Conservation (phyloP, 768 basidiomycete species). For the Podaxis mareebaensis region DNA sequence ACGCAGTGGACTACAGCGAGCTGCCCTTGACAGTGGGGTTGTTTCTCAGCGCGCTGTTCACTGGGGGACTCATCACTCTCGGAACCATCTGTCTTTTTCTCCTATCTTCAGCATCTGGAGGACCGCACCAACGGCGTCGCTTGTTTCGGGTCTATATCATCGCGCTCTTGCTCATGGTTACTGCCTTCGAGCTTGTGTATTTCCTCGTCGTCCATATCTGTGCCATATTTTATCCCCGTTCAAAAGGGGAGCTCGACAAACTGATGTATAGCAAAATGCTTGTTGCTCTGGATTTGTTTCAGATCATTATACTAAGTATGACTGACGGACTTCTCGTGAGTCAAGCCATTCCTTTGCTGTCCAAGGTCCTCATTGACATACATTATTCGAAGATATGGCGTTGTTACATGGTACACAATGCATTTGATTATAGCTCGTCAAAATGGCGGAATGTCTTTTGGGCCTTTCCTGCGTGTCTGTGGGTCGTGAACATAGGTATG, state of each 20-base stretch:
- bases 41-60: neutral
- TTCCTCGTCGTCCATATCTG: neutral
- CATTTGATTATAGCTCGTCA: neutral
- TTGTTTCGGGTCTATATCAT: neutral
- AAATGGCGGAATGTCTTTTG: neutral
- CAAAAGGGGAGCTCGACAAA: neutral
- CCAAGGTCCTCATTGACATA: neutral
- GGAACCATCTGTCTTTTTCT: neutral
- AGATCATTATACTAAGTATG: neutral
- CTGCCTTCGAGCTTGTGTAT: no score
- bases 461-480: neutral
- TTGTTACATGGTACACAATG: slow-evolving; percentile 7
- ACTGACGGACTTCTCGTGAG: slow-evolving; percentile 1
- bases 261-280: neutral
- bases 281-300: neutral
- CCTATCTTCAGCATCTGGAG: neutral
- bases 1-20: neutral
- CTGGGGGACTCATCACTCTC: neutral
- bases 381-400: neutral
- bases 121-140: no score
- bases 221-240: neutral
- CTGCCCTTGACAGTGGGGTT: neutral
- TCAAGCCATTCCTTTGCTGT: neutral
- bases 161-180: neutral
- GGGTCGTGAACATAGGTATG: neutral